These are phyloP conservation scores for Trichoderma gamsii DNA, from an alignment of 495 filamentous ascomycete species.

Conservation along the genomic window DNA sequence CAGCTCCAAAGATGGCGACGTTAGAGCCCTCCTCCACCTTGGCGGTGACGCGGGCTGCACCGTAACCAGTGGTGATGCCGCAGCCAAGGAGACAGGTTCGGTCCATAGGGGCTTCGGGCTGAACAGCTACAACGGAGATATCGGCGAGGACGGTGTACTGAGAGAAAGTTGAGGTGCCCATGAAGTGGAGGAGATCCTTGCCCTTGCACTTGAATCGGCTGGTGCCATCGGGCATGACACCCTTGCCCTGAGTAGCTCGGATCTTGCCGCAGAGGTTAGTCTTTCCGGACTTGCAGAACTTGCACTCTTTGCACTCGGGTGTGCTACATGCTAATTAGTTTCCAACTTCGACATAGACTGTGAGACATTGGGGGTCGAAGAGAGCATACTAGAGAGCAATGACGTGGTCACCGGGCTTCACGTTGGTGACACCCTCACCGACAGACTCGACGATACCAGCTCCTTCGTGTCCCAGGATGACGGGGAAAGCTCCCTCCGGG, in stretches of 20 bases:
- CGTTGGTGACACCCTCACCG: slow-evolving; percentile 88
- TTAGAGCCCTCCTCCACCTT: slow-evolving; percentile 82
- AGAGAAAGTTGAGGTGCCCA: slow-evolving; percentile 97
- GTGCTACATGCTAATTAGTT: slow-evolving; percentile 51
- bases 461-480: slow-evolving; percentile 93
- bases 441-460: slow-evolving; percentile 96
- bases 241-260: slow-evolving; percentile 88
- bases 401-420: slow-evolving; percentile 89
- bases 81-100: slow-evolving; percentile 92
- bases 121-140: slow-evolving; percentile 94
- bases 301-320: slow-evolving; percentile 94
- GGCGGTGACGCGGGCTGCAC: slow-evolving; percentile 87
- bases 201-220: slow-evolving; percentile 91
- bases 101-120: slow-evolving; percentile 87
- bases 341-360: not conserved
- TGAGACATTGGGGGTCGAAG: not conserved
- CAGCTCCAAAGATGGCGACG: slow-evolving; percentile 92
- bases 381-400: slow-evolving; percentile 81
- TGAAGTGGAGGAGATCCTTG: slow-evolving; percentile 93
- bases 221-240: slow-evolving; percentile 97
- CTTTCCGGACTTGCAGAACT: slow-evolving; percentile 99
- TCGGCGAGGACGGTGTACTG: slow-evolving; percentile 99
- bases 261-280: slow-evolving; percentile 99
- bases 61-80: slow-evolving; percentile 98
- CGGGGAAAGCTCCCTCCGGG: slow-evolving; percentile 95